Conservation (phyloP, 2,329 filamentous ascomycete species). For the Aspergillus glaucus region DNA sequence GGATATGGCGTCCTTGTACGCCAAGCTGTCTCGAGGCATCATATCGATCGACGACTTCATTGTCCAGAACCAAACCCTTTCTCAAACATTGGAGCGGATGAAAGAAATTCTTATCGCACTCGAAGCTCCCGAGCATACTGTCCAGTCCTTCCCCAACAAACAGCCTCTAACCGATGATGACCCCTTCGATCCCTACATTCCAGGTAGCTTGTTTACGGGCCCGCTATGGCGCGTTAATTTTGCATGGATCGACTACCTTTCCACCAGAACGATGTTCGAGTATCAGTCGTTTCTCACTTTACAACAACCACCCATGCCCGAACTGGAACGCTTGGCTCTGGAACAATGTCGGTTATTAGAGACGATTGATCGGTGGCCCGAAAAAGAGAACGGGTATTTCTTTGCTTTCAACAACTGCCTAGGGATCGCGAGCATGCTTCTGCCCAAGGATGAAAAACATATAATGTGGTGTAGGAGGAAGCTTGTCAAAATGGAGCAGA, state of each 20-base stretch:
- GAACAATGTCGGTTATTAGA: conserved; percentile 73
- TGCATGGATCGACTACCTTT: conserved; percentile 69
- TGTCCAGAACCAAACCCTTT: conserved; percentile 53
- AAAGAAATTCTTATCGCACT: conserved; percentile 55
- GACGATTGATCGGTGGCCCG: conserved; percentile 65
- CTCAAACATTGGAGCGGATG: conserved; percentile 36
- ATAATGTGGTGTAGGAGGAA: conserved; percentile 74
- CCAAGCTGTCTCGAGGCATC: conserved; percentile 58
- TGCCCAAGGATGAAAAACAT: conserved; percentile 68
- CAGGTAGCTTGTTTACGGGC: conserved; percentile 62
- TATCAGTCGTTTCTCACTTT: conserved; percentile 60
- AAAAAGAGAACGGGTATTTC: conserved; percentile 62
- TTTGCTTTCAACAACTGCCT: conserved; percentile 70
- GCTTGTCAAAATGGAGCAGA: conserved; percentile 68
- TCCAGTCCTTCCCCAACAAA: conserved; percentile 57
- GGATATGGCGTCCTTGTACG: conserved; percentile 74
- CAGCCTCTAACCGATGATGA: conserved; percentile 53
- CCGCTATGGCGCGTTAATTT: conserved; percentile 70
- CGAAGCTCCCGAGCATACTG: conserved; percentile 54
- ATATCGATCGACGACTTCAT: conserved; percentile 61
- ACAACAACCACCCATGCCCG: conserved; percentile 45
- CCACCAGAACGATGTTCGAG: conserved; percentile 72
- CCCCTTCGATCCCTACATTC: conserved; percentile 67
- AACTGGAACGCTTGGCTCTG: conserved; percentile 58
- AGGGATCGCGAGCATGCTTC: conserved; percentile 68